Evolutionary conservation across 192 early-diverging fungal species (phyloP).

Genomic region (Kickxella alabastrina): DNA sequence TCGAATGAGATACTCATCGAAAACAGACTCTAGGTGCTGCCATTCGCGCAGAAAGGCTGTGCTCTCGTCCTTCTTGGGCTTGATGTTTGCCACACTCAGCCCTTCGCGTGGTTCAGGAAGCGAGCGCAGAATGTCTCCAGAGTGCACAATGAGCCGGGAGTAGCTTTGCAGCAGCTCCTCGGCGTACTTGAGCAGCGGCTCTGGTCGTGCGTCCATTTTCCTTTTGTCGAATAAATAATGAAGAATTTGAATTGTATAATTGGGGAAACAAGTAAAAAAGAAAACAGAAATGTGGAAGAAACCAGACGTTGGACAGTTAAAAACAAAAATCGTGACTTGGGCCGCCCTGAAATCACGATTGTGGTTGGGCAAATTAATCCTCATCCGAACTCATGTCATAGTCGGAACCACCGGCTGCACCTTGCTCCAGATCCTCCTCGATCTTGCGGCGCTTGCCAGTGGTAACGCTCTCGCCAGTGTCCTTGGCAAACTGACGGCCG

Average conservation of each 20-base stretch:
- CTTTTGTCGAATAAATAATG: neutral
- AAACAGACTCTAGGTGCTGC: constrained; percentile 43
- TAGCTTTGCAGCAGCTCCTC: constrained; percentile 45
- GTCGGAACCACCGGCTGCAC: constrained; percentile 8
- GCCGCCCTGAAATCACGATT: no score
- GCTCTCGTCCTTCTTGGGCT: constrained; percentile 47
- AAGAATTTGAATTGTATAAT: no score
- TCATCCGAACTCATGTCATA: constrained; percentile 26
- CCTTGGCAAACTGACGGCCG: constrained; percentile 70
- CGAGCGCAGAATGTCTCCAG: constrained; percentile 46
- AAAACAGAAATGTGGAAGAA: no score
- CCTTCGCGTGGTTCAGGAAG: constrained; percentile 45
- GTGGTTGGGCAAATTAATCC: no score
- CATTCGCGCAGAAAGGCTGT: constrained; percentile 40
- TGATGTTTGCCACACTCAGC: constrained; percentile 44
- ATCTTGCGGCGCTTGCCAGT: constrained; percentile 62
- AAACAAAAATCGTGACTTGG: no score
- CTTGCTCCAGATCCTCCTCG: constrained; percentile 48
- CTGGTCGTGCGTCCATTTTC: constrained; percentile 17
- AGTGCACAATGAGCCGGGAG: constrained; percentile 46
- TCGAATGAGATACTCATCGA: constrained; percentile 45
- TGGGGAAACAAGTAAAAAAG: constrained; percentile 11
- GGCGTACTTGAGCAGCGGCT: constrained; percentile 42
- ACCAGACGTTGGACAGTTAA: neutral
- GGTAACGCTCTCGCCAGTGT: constrained; percentile 54